Conservation (phyloP, 1,284 basidiomycete genomes). For the Leccinum pallidistipes region DNA sequence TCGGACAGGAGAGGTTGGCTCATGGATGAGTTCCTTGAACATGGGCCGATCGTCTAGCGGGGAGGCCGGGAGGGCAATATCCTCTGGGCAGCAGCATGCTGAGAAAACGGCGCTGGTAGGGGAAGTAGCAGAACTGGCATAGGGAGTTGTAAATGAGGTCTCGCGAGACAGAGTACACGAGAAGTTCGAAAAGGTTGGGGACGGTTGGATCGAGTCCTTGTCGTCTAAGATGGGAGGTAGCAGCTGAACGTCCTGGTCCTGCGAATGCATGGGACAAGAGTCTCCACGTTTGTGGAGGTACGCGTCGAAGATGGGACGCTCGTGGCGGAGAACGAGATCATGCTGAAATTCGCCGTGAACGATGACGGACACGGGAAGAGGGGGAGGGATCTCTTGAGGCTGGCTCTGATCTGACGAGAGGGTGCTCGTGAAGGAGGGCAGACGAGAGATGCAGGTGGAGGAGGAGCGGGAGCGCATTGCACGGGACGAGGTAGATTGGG, state of each 20-base stretch:
- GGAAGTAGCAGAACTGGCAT: constrained; percentile 22
- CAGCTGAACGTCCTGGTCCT: constrained; percentile 24
- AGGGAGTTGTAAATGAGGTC: constrained; percentile 29
- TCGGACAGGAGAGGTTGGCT: not conserved
- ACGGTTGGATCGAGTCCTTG: constrained; percentile 29
- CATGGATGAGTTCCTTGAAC: not conserved
- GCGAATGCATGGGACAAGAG: not conserved
- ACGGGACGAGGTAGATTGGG: constrained; percentile 32
- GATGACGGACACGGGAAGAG: constrained; percentile 33
- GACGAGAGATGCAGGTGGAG: constrained; percentile 33
- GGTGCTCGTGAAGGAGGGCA: constrained; percentile 35
- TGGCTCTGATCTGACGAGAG: constrained; percentile 37
- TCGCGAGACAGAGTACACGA: constrained; percentile 29
- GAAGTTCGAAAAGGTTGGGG: constrained; percentile 31
- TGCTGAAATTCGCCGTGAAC: constrained; percentile 33
- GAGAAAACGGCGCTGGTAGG: constrained; percentile 24
- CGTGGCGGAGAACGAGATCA: constrained; percentile 25
- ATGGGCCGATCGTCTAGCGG: constrained; percentile 18
- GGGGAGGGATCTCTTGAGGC: constrained; percentile 27
- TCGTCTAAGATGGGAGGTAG: constrained; percentile 26
- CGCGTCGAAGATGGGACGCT: constrained; percentile 9
- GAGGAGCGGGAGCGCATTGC: constrained; percentile 34
- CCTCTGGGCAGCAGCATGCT: constrained; percentile 27
- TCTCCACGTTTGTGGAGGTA: constrained; percentile 18
- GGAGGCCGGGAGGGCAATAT: constrained; percentile 27